Evolutionary conservation across 306 rosid species (phyloP).

Genomic region (Cotoneaster glaucophyllus): DNA sequence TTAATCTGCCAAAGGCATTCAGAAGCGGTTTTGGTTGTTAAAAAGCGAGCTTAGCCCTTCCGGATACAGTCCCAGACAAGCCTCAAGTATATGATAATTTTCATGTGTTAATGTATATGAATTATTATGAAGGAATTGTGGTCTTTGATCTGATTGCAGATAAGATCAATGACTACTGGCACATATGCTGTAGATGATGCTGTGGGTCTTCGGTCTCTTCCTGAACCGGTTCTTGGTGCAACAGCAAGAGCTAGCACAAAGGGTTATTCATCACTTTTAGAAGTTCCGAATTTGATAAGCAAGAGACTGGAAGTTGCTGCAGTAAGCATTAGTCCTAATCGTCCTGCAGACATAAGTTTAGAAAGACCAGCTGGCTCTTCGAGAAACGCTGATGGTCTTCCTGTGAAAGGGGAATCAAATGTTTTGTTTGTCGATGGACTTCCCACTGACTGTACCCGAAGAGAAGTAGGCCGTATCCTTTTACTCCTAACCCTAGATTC

Average conservation of each 20-base stretch:
- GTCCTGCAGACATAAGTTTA: conserved; percentile 23
- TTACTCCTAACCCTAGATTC: conserved; percentile 3
- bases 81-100: not conserved
- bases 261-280: conserved; percentile 33
- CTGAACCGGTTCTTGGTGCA: conserved; percentile 30
- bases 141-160: conserved; percentile 28
- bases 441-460: conserved; percentile 74
- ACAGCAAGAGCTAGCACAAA: conserved; percentile 15
- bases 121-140: not conserved
- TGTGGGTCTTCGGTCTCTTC: conserved; percentile 24
- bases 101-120: not conserved
- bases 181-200: conserved; percentile 35
- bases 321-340: conserved; percentile 24
- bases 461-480: conserved; percentile 95
- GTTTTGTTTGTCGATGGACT: conserved; percentile 66
- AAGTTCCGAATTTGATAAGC: conserved; percentile 16
- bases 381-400: conserved; percentile 25
- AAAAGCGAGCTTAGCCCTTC: not conserved
- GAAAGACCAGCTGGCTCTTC: conserved; percentile 36
- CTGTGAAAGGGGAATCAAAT: conserved; percentile 46
- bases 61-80: not conserved
- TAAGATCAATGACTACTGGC: conserved; percentile 25
- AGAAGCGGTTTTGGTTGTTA: not conserved
- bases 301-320: conserved; percentile 29
- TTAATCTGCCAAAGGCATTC: not conserved